These are phyloP conservation scores for Saksenaea oblongispora DNA, from an alignment of 371 early-diverging fungal species.

Conservation along the genomic window DNA sequence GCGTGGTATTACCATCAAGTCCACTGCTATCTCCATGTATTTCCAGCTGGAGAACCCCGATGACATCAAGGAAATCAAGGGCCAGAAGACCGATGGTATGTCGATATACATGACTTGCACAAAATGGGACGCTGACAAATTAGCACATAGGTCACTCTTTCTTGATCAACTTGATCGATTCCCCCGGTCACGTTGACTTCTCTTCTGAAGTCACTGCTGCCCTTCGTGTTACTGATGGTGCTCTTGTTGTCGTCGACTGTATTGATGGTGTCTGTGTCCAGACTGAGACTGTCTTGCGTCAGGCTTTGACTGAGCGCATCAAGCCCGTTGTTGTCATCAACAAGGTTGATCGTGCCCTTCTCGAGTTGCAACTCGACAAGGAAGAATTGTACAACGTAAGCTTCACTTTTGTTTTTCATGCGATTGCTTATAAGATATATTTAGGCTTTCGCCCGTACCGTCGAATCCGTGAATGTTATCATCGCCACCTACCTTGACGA, in stretches of 20 bases:
- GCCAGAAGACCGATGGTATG: slow-evolving; percentile 84
- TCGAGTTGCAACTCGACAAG: slow-evolving; percentile 96
- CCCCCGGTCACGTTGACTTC: slow-evolving; percentile 99
- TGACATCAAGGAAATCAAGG: slow-evolving; percentile 85
- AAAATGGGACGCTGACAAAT: background rate
- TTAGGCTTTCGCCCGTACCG: slow-evolving; percentile 84
- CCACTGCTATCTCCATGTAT: slow-evolving; percentile 99
- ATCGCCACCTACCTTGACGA: slow-evolving; percentile 47
- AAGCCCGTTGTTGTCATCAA: slow-evolving; percentile 99
- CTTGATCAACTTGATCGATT: slow-evolving; percentile 99
- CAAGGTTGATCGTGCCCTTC: slow-evolving; percentile 99
- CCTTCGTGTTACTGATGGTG: slow-evolving; percentile 99
- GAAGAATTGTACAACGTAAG: slow-evolving; percentile 87
- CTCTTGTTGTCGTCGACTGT: slow-evolving; percentile 99
- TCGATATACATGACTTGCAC: background rate
- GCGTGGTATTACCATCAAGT: slow-evolving; percentile 99
- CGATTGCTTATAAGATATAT: background rate
- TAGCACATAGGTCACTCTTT: slow-evolving; percentile 59
- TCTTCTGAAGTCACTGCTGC: slow-evolving; percentile 99
- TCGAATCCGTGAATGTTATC: slow-evolving; percentile 89
- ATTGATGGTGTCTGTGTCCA: slow-evolving; percentile 99
- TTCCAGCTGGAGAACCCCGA: slow-evolving; percentile 88
- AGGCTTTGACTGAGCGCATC: slow-evolving; percentile 99
- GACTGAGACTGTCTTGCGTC: slow-evolving; percentile 99
- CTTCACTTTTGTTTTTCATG: background rate